Conservation (phyloP, 73 alveolate genomes). For the Paramecium pentaurelia region DNA sequence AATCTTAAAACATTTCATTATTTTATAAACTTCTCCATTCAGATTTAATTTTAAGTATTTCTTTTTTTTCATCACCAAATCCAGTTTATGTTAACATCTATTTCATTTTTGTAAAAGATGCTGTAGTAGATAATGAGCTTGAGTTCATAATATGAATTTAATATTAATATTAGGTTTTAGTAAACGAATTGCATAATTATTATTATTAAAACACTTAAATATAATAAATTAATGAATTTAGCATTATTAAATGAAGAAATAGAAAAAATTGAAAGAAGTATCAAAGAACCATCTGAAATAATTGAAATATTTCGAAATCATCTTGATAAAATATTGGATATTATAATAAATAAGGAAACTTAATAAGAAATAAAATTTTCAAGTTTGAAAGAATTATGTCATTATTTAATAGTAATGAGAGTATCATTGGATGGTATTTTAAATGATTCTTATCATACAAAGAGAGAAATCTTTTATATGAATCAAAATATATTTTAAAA, state of each 20-base stretch:
- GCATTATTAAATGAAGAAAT: not conserved
- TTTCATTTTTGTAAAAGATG: constrained; percentile 20
- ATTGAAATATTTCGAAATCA: not conserved
- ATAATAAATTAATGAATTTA: not conserved
- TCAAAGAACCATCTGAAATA: not conserved
- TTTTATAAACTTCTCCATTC: constrained; percentile 30
- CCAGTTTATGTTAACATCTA: not conserved
- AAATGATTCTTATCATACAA: not conserved
- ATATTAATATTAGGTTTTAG: not conserved
- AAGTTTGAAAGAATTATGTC: not conserved
- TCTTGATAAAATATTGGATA: not conserved
- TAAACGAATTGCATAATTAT: not conserved
- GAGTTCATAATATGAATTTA: not conserved
- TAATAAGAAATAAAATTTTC: not conserved
- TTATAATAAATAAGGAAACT: not conserved
- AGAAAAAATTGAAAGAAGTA: not conserved
- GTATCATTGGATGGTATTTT: not conserved
- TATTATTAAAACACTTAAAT: not conserved
- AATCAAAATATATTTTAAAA: not conserved
- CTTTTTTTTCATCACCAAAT: not conserved
- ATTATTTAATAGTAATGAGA: not conserved
- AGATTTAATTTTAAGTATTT: constrained; percentile 1
- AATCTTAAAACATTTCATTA: constrained; percentile 43
- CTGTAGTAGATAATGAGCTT: constrained; percentile 29
- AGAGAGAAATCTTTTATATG: constrained; percentile 25